Conservation (phyloP, 2,329 filamentous ascomycete species). For the Saccharata proteae region DNA sequence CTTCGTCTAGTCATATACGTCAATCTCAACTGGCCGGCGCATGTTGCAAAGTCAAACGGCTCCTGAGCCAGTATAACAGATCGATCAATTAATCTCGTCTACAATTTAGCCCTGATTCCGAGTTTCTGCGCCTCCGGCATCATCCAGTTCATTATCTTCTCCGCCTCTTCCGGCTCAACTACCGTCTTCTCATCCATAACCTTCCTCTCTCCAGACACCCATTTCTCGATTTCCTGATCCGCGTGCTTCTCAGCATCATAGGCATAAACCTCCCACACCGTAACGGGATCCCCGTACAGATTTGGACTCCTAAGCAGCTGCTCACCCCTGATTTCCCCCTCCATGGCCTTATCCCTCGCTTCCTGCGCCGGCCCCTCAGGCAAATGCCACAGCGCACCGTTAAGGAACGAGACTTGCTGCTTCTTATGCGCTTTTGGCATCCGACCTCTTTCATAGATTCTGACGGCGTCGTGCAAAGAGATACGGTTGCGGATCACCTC, state of each 20-base stretch:
- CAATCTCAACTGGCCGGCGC: too few relatives aligned
- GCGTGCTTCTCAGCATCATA: constrained; percentile 30
- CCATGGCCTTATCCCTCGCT: constrained; percentile 27
- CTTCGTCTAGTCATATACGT: too few relatives aligned
- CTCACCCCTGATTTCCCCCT: constrained; percentile 22
- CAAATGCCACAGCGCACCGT: constrained; percentile 25
- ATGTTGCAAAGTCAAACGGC: too few relatives aligned
- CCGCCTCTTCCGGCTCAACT: constrained; percentile 16
- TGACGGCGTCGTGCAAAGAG: constrained; percentile 22
- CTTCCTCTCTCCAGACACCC: constrained; percentile 13
- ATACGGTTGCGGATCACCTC: constrained; percentile 24
- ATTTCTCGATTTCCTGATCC: constrained; percentile 18
- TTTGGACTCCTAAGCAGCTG: constrained; percentile 25
- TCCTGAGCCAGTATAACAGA: too few relatives aligned
- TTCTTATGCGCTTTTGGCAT: constrained; percentile 33
- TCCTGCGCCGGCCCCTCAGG: constrained; percentile 22
- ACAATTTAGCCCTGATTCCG: constrained; percentile 1
- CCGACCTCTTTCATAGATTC: constrained; percentile 28
- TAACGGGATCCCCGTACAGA: constrained; percentile 28
- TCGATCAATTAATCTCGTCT: too few relatives aligned
- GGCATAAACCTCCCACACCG: constrained; percentile 26
- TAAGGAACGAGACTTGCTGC: constrained; percentile 30
- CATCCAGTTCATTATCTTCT: constrained; percentile 26
- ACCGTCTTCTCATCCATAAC: constrained; percentile 19
- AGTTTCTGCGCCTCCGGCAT: constrained; percentile 19